Conservation (phyloP, 371 early-diverging fungal genomes). For the Rhizopus sp. region DNA sequence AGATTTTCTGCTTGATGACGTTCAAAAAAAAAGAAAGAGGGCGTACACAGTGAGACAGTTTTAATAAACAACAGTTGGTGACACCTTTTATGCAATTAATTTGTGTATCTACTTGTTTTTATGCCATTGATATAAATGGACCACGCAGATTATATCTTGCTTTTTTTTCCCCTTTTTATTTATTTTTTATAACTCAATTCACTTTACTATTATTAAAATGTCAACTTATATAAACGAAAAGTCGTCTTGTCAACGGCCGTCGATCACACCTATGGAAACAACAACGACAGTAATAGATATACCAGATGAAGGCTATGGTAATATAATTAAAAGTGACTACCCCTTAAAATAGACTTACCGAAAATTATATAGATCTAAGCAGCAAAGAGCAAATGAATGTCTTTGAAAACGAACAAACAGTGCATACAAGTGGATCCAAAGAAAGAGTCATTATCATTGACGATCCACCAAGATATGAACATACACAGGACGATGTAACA, state of each 20-base stretch:
- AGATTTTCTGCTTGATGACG: no score
- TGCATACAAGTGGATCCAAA: constrained; percentile 1
- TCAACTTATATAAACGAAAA: no score
- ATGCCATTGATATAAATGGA: no score
- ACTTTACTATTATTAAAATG: no score
- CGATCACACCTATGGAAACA: neutral
- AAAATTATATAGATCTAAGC: neutral
- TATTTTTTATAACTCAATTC: no score
- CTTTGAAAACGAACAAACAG: neutral
- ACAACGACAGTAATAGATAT: neutral
- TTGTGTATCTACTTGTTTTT: no score
- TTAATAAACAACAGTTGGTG: neutral
- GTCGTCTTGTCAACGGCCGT: no score
- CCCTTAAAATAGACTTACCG: neutral
- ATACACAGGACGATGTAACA: constrained; percentile 3
- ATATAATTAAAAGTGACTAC: neutral
- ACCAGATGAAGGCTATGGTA: neutral
- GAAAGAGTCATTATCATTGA: constrained; percentile 25
- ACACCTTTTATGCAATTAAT: neutral
- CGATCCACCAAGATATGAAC: constrained; percentile 1
- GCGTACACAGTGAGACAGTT: neutral
- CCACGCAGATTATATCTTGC: no score
- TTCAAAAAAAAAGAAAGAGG: neutral
- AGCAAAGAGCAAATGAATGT: neutral
- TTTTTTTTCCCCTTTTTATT: no score